Evolutionary conservation across 441 rosid genomes (phyloP).

Genomic region (Adansonia gregorii): DNA sequence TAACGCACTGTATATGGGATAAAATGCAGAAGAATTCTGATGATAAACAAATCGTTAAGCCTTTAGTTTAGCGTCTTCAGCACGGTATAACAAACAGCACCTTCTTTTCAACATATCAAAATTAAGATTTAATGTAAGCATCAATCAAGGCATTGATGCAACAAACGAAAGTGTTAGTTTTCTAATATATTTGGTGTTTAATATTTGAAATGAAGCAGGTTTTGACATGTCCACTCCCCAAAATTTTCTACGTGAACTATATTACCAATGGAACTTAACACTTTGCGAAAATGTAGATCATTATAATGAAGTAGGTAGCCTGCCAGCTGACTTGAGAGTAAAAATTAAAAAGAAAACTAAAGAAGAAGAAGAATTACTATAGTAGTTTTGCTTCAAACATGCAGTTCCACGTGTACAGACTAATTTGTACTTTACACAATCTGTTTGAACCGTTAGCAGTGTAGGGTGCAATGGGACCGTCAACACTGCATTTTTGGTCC

Average conservation of each 20-base stretch:
- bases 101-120: not conserved
- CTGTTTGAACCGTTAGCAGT: no score
- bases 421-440: no score
- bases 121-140: not conserved
- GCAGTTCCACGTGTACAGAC: no score
- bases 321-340: slow-evolving; percentile 27
- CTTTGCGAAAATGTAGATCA: not conserved
- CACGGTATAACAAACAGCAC: not conserved
- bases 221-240: not conserved
- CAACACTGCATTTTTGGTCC: no score
- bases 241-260: not conserved
- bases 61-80: not conserved
- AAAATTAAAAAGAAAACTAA: no score
- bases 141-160: slow-evolving; percentile 32
- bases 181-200: slow-evolving; percentile 20
- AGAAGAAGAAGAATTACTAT: not conserved
- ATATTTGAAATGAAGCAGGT: slow-evolving; percentile 31
- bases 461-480: no score
- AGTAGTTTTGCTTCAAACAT: not conserved
- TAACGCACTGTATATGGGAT: not conserved
- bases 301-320: slow-evolving; percentile 30
- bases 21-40: not conserved
- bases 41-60: not conserved
- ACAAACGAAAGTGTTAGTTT: not conserved
- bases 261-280: not conserved